Evolutionary conservation across 129 eudicot genomes (phyloP), one percentile per base, ranked within the genome.

Genomic region (Tagetes patula): DNA sequence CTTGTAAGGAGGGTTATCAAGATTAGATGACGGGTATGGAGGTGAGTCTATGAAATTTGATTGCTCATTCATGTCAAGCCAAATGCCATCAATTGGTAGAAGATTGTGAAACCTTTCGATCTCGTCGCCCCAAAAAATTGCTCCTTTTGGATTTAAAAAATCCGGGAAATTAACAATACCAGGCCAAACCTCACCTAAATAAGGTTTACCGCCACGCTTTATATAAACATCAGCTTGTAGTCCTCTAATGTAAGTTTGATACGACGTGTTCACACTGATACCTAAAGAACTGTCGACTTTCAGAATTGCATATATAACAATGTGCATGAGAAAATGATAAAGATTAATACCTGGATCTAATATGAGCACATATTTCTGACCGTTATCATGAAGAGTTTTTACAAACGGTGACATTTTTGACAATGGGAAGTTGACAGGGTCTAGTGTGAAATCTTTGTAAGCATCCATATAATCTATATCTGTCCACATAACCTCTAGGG

Each of bases 391-490:
- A 82, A 89, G 92, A 8, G n/a, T 75, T 52, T 76, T 69, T 33
- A 86, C 70, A 78, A 89, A 87, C 65, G 72, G 64, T 54, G 76
- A 73, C 88, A 87, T 77, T 69, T 83, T 71, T 34, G 84, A 85
- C 60, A 65, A 46, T 0, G 90, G 96, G 31, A 87, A 93, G 60
- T 86, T 84, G n/a, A 85, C 33, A 32, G 98, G 98, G 50, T 93
- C 98, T 8, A 93, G 72, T n/a, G 96, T 93, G 78, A 89, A 93
- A 73, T 89, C 96, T 81, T 90, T 93, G 69, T 56, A 93, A 40
- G 75, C 92, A 77, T 93, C 96, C 96, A 93, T 93, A 81, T 89
- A 87, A 65, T 92, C 96, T 38, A 89, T 92, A 79, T 93, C 96
- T 7, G 96, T 85, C 98, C 98, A 89, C 82, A 93, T 93, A 69